These are phyloP conservation scores for Phalaenopsis aphrodite DNA, from an alignment of 106 monocot genomes.

Conservation along the genomic window DNA sequence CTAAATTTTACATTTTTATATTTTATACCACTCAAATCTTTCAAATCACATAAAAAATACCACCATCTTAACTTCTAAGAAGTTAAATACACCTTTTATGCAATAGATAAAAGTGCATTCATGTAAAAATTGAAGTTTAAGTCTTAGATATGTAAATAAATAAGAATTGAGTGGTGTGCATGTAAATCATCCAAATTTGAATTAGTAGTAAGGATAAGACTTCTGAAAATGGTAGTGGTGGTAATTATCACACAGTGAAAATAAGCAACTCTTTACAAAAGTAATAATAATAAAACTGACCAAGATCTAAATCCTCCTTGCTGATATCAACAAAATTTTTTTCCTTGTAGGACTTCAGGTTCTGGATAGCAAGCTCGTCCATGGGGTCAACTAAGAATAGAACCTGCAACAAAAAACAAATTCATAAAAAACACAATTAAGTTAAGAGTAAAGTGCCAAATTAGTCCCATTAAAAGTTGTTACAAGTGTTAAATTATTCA, in stretches of 20 bases:
- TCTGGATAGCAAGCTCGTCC: constrained; percentile 90
- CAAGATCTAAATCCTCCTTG: constrained; percentile 96
- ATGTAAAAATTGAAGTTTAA: too few species aligned
- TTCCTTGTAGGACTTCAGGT: constrained; percentile 88
- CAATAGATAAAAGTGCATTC: too few species aligned
- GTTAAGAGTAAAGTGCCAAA: too few species aligned
- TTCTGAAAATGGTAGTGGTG: not conserved
- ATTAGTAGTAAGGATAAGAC: not conserved
- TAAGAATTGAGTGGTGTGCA: too few species aligned
- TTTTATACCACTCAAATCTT: too few species aligned
- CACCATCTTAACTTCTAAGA: too few species aligned
- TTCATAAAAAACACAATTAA: not conserved
- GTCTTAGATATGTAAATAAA: too few species aligned
- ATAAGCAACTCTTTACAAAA: not conserved
- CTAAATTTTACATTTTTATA: too few species aligned
- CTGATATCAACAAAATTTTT: constrained; percentile 98
- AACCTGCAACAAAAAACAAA: constrained; percentile 40
- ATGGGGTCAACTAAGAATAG: constrained; percentile 89
- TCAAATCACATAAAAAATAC: too few species aligned
- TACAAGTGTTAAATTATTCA: too few species aligned
- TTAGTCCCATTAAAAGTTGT: too few species aligned
- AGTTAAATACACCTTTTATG: too few species aligned
- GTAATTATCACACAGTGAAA: not conserved
- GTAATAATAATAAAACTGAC: constrained; percentile 23
- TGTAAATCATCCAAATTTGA: not conserved